These are phyloP conservation scores for Saksenaea oblongispora DNA, from an alignment of 371 early-diverging fungal genomes.

Conservation along the genomic window DNA sequence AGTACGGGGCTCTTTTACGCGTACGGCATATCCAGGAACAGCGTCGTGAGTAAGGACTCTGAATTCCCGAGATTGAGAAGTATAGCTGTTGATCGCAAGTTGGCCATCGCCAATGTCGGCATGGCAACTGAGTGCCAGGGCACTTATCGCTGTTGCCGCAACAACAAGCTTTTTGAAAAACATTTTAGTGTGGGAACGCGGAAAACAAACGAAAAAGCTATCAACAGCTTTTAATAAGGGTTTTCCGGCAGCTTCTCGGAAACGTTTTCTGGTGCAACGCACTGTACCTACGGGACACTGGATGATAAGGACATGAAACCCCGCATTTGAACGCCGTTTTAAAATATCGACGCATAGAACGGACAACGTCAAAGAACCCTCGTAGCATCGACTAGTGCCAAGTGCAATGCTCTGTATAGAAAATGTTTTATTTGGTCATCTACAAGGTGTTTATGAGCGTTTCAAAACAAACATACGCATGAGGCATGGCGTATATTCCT, in stretches of 20 bases:
- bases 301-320: too few species aligned
- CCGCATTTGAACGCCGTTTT: too few species aligned
- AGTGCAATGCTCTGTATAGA: too few species aligned
- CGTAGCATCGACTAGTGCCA: too few species aligned
- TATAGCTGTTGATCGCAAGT: not conserved
- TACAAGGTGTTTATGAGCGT: too few species aligned
- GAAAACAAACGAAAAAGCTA: not conserved
- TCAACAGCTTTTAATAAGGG: not conserved
- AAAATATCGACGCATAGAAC: too few species aligned
- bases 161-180: not conserved
- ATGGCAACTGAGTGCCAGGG: not conserved
- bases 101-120: not conserved
- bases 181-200: not conserved
- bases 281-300: too few species aligned
- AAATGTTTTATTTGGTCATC: too few species aligned
- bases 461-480: too few species aligned
- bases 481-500: too few species aligned
- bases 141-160: not conserved
- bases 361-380: too few species aligned
- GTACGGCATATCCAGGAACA: conserved; percentile 26
- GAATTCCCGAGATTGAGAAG: not conserved
- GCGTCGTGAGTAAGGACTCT: conserved; percentile 19
- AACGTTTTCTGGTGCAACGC: not conserved
- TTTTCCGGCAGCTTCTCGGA: not conserved
- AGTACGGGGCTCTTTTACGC: conserved; percentile 30